A percentile compares a stretch with the other conserved stretches of the same genome.
These are phyloP conservation scores for Nothopassalora personata DNA, from an alignment of 2,329 filamentous ascomycete species.

Conservation along the genomic window DNA sequence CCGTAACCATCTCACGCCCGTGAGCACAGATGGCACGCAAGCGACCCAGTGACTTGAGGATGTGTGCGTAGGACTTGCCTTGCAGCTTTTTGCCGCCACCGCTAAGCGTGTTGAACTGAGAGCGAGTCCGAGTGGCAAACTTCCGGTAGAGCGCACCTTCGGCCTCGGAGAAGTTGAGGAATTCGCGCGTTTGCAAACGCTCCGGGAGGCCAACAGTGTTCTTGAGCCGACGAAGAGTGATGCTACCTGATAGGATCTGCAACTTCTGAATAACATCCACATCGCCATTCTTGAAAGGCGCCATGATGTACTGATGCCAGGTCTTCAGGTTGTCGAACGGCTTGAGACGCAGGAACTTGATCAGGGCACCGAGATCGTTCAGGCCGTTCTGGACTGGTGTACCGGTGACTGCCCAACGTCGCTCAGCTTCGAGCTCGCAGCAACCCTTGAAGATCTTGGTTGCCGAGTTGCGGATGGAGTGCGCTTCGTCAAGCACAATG, in stretches of 20 bases:
- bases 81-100: constrained; percentile 44
- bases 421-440: constrained; percentile 69
- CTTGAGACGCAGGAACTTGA: constrained; percentile 76
- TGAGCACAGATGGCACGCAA: constrained; percentile 88
- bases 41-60: constrained; percentile 83
- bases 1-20: constrained; percentile 81
- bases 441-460: constrained; percentile 82
- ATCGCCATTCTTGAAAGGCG: constrained; percentile 82
- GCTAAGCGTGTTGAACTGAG: constrained; percentile 71
- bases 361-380: constrained; percentile 79
- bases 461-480: constrained; percentile 81
- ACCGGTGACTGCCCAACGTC: constrained; percentile 95
- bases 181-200: constrained; percentile 66
- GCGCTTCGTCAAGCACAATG: constrained; percentile 89
- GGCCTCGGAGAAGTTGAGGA: constrained; percentile 67
- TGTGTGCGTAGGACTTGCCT: constrained; percentile 87
- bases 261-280: constrained; percentile 78
- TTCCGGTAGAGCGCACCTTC: constrained; percentile 77
- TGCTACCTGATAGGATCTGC: constrained; percentile 84
- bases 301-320: constrained; percentile 75
- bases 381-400: constrained; percentile 93
- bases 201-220: constrained; percentile 80
- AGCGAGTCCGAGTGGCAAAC: constrained; percentile 75
- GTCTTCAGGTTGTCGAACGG: constrained; percentile 75
- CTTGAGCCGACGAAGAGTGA: constrained; percentile 85